These are phyloP conservation scores for Bipolaris oryzae DNA, from an alignment of 2,329 filamentous ascomycete genomes.

Conservation along the genomic window DNA sequence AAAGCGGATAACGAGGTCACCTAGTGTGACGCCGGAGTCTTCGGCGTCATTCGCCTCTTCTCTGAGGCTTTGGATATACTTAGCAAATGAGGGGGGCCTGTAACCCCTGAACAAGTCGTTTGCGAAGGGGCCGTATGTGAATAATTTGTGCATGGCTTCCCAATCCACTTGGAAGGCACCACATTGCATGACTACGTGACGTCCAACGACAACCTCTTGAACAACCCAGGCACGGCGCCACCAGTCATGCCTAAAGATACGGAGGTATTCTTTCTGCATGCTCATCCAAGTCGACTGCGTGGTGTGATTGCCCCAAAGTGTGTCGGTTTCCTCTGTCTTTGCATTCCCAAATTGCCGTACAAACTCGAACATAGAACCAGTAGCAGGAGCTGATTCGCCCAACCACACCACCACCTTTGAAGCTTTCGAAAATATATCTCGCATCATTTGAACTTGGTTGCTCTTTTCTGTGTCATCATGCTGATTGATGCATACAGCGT, in stretches of 20 bases:
- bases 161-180: constrained; percentile 3
- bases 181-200: constrained; percentile 8
- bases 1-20: constrained; percentile 1
- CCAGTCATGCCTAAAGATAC: constrained; percentile 14
- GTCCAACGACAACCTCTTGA: constrained; percentile 10
- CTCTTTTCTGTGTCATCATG: constrained; percentile 8
- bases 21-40: background rate
- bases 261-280: background rate
- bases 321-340: background rate
- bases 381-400: constrained; percentile 5
- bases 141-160: constrained; percentile 3
- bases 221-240: constrained; percentile 14
- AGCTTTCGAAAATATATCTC: constrained; percentile 12
- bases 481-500: constrained; percentile 17
- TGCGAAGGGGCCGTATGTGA: background rate
- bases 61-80: background rate
- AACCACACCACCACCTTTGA: constrained; percentile 15
- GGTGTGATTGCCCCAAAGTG: background rate
- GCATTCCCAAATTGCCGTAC: background rate
- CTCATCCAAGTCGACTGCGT: background rate
- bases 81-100: background rate
- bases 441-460: constrained; percentile 19
- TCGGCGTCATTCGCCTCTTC: too few relatives aligned
- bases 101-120: background rate
- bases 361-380: background rate